Percentiles rank a stretch among this genome's conserved stretches.
Evolutionary conservation across 1,284 basidiomycete genomes (phyloP).

Genomic region (Ustilago hordei): DNA sequence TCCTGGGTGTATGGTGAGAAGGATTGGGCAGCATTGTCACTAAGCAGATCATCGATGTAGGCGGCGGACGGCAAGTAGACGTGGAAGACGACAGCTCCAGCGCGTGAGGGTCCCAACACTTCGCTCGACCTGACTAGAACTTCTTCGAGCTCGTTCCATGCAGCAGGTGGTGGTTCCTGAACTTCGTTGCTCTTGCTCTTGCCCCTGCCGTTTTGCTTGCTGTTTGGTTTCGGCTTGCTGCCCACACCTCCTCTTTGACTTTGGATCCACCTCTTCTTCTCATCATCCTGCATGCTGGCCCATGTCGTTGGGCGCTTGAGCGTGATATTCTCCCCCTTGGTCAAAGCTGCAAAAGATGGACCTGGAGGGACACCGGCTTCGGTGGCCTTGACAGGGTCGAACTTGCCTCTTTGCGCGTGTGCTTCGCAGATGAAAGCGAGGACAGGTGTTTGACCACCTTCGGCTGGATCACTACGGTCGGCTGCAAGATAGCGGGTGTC

Average conservation of each 20-base stretch:
- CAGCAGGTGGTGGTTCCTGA: slow-evolving; percentile 72
- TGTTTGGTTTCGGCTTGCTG: slow-evolving; percentile 70
- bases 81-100: slow-evolving; percentile 73
- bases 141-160: slow-evolving; percentile 37
- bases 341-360: slow-evolving; percentile 71
- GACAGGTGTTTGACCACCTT: slow-evolving; percentile 43
- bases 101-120: slow-evolving; percentile 76
- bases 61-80: slow-evolving; percentile 76
- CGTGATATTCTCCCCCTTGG: slow-evolving; percentile 71
- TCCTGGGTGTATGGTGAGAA: slow-evolving; percentile 70
- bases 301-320: slow-evolving; percentile 68
- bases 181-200: slow-evolving; percentile 9
- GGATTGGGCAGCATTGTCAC: slow-evolving; percentile 70
- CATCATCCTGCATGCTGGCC: slow-evolving; percentile 33
- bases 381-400: slow-evolving; percentile 78
- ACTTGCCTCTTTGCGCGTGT: slow-evolving; percentile 84
- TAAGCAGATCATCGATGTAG: slow-evolving; percentile 76
- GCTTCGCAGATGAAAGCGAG: slow-evolving; percentile 80
- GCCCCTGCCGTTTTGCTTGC: slow-evolving; percentile 16
- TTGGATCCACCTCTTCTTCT: slow-evolving; percentile 54
- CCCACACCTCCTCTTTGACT: slow-evolving; percentile 71
- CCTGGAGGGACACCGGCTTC: slow-evolving; percentile 78
- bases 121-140: slow-evolving; percentile 46
- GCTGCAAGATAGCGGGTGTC: slow-evolving; percentile 25
- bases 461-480: slow-evolving; percentile 23